These are phyloP conservation scores for Alternaria longipes DNA, from an alignment of 2,329 filamentous ascomycete species.

Conservation along the genomic window DNA sequence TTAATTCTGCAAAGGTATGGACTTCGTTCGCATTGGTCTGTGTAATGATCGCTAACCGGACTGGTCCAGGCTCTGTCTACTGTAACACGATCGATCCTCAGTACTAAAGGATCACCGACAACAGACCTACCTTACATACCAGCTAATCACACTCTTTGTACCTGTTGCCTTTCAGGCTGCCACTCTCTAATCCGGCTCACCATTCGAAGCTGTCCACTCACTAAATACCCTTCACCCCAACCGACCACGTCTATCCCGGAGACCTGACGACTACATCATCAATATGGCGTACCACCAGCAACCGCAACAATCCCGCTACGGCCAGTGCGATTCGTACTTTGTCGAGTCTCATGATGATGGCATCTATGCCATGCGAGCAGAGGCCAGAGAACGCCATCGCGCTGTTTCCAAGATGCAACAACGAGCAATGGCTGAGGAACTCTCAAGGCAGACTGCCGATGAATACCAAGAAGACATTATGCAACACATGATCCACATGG, in stretches of 20 bases:
- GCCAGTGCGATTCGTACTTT: slow-evolving; percentile 74
- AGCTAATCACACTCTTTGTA: slow-evolving; percentile 68
- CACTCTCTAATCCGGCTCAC: slow-evolving; percentile 59
- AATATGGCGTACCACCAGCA: slow-evolving; percentile 66
- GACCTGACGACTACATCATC: slow-evolving; percentile 59
- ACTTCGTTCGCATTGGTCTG: slow-evolving; percentile 11
- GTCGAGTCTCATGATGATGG: slow-evolving; percentile 69
- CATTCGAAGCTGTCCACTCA: slow-evolving; percentile 53
- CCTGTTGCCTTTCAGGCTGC: slow-evolving; percentile 57
- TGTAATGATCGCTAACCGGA: slow-evolving; percentile 26
- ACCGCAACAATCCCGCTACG: slow-evolving; percentile 63
- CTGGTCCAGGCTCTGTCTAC: slow-evolving; percentile 45
- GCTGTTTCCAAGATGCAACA: slow-evolving; percentile 83
- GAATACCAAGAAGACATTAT: slow-evolving; percentile 96
- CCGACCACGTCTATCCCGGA: slow-evolving; percentile 49
- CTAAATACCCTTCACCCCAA: slow-evolving; percentile 38
- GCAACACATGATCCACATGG: slow-evolving; percentile 94
- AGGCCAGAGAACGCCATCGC: slow-evolving; percentile 78
- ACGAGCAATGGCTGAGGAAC: slow-evolving; percentile 86
- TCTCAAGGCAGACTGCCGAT: slow-evolving; percentile 83
- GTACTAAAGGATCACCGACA: slow-evolving; percentile 44
- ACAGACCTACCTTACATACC: slow-evolving; percentile 56
- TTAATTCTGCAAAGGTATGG: slow-evolving; percentile 60
- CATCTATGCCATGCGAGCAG: slow-evolving; percentile 66
- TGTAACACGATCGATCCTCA: slow-evolving; percentile 47